phyloP scores from a whole-genome alignment of 192 early-diverging fungal genomes.

The Allomyces macrogynus region DNA sequence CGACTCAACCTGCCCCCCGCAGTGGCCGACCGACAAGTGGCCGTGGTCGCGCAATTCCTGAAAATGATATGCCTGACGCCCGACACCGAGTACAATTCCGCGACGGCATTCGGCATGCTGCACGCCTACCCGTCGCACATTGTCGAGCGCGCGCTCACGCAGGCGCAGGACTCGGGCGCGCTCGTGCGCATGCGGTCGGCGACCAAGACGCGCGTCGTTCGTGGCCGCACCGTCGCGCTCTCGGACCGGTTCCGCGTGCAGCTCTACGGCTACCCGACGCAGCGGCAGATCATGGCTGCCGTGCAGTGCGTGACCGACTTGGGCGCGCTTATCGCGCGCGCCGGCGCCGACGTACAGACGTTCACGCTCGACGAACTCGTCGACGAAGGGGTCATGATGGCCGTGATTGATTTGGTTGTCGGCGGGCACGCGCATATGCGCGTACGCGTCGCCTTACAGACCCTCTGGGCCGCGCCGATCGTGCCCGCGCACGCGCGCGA shows the following conservation, averaged over 20 bases:
- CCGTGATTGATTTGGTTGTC: neutral
- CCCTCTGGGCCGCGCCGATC: neutral
- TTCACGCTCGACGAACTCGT: neutral
- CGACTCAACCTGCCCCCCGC: too few relatives aligned
- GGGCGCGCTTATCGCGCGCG: too few relatives aligned
- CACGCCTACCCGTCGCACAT: neutral
- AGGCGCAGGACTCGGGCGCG: neutral
- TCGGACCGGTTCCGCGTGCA: neutral
- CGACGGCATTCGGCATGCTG: neutral
- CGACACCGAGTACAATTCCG: neutral
- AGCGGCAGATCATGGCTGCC: too few relatives aligned
- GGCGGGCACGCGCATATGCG: neutral
- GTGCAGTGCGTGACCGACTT: too few relatives aligned
- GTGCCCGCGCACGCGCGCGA: neutral
- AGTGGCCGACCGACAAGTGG: neutral
- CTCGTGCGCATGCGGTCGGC: neutral
- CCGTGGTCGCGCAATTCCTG: neutral
- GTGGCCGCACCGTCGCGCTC: neutral
- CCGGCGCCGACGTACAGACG: neutral
- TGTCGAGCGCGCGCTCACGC: neutral
- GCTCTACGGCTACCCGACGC: too few relatives aligned
- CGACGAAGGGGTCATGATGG: neutral
- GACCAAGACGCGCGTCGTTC: neutral
- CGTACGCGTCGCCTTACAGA: neutral
- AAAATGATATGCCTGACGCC: neutral